phyloP scores from a whole-genome alignment of 2,329 filamentous ascomycete genomes.

The Basipetospora chlamydospora region DNA sequence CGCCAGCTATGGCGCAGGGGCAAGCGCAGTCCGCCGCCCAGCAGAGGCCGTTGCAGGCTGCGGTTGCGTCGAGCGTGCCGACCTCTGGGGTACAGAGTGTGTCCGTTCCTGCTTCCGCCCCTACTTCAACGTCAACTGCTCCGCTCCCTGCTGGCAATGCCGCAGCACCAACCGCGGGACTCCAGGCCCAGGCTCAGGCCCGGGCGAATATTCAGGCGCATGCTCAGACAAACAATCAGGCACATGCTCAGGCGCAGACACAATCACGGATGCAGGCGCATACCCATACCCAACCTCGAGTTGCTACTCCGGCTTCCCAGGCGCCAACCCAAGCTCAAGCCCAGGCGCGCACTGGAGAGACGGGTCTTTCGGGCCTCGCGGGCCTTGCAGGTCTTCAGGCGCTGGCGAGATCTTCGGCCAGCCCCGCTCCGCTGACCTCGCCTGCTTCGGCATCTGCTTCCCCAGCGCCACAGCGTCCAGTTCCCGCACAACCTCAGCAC shows the following conservation, averaged over 20 bases:
- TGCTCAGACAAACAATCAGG: neutral
- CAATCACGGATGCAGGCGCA: constrained; percentile 1
- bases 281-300: no score
- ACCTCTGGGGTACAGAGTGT: no score
- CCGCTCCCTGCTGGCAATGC: neutral
- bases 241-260: neutral
- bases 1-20: constrained; percentile 4
- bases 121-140: neutral
- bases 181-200: neutral
- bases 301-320: no score
- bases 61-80: neutral
- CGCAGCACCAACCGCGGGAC: no score
- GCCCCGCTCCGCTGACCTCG: no score
- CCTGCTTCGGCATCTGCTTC: constrained; percentile 14
- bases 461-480: constrained; percentile 3
- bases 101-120: no score
- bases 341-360: constrained; percentile 14
- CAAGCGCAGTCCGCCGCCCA: constrained; percentile 2
- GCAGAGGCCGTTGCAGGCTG: constrained; percentile 5
- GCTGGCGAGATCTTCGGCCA: no score
- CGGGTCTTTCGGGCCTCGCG: no score
- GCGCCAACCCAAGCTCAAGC: constrained; percentile 10
- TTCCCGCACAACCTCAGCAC: no score
- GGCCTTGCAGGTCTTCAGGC: no score
- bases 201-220: neutral